These are phyloP conservation scores for Botryotinia globosa DNA, from an alignment of 2,329 filamentous ascomycete species.

Conservation along the genomic window DNA sequence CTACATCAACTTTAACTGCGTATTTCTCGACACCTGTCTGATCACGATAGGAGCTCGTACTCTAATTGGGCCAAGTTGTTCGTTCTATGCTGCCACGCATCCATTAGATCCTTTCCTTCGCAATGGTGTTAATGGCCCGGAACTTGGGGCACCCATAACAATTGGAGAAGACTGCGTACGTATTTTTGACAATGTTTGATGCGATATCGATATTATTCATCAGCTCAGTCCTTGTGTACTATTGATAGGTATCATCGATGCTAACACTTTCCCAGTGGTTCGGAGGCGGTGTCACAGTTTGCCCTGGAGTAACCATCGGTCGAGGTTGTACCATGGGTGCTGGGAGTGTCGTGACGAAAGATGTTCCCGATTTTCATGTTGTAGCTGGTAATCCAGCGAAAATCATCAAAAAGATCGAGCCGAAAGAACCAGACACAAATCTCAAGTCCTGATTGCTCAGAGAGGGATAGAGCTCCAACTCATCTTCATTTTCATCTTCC, in stretches of 20 bases:
- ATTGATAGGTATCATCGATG: not conserved
- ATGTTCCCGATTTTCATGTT: conserved; percentile 61
- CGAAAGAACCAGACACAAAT: conserved; percentile 35
- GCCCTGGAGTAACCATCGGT: conserved; percentile 77
- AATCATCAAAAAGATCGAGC: conserved; percentile 48
- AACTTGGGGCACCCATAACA: conserved; percentile 68
- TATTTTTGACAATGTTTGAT: not conserved
- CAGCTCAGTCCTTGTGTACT: not conserved
- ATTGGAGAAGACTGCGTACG: conserved; percentile 70
- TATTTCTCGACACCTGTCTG: conserved; percentile 72
- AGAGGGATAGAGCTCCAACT: not conserved
- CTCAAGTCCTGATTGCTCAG: conserved; percentile 10
- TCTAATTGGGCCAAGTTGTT: conserved; percentile 74
- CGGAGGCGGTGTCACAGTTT: conserved; percentile 66
- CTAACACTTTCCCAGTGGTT: conserved; percentile 52
- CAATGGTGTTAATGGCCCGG: conserved; percentile 72
- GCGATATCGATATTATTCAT: not conserved
- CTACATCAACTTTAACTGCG: conserved; percentile 73
- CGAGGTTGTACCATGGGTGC: conserved; percentile 72
- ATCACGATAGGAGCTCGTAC: conserved; percentile 76
- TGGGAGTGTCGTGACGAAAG: conserved; percentile 78
- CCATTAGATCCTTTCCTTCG: conserved; percentile 72
- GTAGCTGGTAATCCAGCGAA: conserved; percentile 67
- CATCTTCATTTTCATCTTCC: not conserved
- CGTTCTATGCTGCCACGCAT: conserved; percentile 72